Evolutionary conservation across 2,329 filamentous ascomycete genomes (phyloP).

Genomic region (Graphilbum ipis-grandicollis): DNA sequence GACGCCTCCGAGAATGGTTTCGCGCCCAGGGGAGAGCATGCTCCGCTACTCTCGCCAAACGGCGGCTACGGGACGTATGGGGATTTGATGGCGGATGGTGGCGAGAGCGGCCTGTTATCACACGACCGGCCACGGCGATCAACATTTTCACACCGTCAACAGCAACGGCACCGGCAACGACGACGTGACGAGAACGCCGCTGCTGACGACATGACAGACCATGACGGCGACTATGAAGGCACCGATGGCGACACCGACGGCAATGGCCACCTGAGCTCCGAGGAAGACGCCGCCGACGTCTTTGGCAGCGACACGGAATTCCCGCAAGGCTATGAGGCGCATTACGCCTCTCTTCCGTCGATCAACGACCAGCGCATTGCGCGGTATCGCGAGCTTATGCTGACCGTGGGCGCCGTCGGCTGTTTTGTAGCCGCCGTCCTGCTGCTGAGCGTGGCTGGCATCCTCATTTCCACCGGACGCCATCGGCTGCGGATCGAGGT

Average conservation of each 20-base stretch:
- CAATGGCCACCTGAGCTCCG: conserved; percentile 14
- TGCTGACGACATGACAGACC: not conserved
- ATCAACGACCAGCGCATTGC: conserved; percentile 31
- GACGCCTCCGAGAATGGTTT: not conserved
- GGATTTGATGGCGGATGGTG: not conserved
- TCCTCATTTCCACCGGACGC: conserved; percentile 50
- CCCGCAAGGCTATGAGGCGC: conserved; percentile 32
- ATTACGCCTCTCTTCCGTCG: conserved; percentile 35
- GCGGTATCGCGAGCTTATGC: conserved; percentile 33
- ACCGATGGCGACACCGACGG: conserved; percentile 11
- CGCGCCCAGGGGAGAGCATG: conserved; percentile 6
- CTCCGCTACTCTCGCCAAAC: conserved; percentile 13
- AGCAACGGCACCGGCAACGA: conserved; percentile 1
- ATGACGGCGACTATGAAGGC: not conserved
- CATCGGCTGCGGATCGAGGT: conserved; percentile 54
- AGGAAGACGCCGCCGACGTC: conserved; percentile 23
- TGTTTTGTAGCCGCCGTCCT: conserved; percentile 42
- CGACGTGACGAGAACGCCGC: not conserved
- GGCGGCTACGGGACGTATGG: conserved; percentile 7
- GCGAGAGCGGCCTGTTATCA: not conserved
- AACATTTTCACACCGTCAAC: conserved; percentile 11
- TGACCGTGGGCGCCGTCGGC: conserved; percentile 34
- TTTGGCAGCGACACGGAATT: conserved; percentile 24
- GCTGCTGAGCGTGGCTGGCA: conserved; percentile 44
- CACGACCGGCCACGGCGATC: not conserved